phyloP scores from a whole-genome alignment of 108 stramenopile species.

The Cyclotella choctawhatcheeana region DNA sequence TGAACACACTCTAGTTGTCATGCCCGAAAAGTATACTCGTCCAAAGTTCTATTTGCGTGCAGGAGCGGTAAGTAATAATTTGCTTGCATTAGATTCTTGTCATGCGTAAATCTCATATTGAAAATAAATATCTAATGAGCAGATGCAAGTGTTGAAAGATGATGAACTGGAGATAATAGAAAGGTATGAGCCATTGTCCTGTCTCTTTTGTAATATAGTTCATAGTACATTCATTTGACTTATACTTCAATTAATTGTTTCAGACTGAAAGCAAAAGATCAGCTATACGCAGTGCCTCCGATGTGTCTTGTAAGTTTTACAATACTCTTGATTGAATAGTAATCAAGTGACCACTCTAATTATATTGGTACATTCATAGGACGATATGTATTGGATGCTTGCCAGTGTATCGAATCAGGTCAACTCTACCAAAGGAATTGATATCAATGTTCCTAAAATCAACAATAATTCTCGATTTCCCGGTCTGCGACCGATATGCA shows the following conservation, averaged over 20 bases:
- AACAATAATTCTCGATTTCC: slow-evolving; percentile 50
- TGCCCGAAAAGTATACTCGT: slow-evolving; percentile 51
- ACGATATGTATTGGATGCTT: slow-evolving; percentile 62
- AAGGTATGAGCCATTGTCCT: not conserved
- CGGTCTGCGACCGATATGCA: slow-evolving; percentile 49
- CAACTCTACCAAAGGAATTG: slow-evolving; percentile 27
- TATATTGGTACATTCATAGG: not conserved
- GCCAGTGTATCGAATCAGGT: slow-evolving; percentile 57
- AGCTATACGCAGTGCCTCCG: slow-evolving; percentile 66
- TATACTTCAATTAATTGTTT: not conserved
- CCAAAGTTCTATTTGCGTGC: slow-evolving; percentile 50
- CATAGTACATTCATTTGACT: not conserved
- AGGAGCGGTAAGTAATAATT: slow-evolving; percentile 23
- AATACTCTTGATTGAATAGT: not conserved
- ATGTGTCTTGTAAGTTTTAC: slow-evolving; percentile 28
- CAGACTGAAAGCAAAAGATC: slow-evolving; percentile 42
- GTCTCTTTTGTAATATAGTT: not conserved
- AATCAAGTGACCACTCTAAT: not conserved
- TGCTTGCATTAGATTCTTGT: not conserved
- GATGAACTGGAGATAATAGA: slow-evolving; percentile 2
- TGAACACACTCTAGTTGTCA: slow-evolving; percentile 46
- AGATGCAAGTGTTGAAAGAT: slow-evolving; percentile 6
- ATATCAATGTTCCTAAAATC: slow-evolving; percentile 43
- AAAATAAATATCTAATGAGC: not conserved
- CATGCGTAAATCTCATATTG: slow-evolving; percentile 3